Percentiles rank a stretch among this genome's conserved stretches.
Evolutionary conservation across 345 rosid species (phyloP).

Genomic region (Euphorbia pulcherrima): DNA sequence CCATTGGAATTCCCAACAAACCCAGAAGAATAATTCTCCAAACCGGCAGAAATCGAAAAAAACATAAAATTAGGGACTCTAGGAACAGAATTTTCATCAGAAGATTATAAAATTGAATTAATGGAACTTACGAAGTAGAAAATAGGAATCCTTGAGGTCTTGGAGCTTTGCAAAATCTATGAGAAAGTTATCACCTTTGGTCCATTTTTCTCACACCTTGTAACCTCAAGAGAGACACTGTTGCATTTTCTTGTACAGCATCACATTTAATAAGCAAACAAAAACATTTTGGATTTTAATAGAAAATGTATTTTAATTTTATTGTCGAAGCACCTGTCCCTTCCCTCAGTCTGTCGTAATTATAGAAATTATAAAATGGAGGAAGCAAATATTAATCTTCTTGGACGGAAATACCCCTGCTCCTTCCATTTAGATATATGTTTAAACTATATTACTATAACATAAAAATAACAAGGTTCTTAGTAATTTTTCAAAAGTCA

Average conservation of each 20-base stretch:
- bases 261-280: not conserved
- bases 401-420: not conserved
- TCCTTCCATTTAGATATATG: no score
- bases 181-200: slow-evolving; percentile 21
- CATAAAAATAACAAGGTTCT: no score
- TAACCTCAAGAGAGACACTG: slow-evolving; percentile 37
- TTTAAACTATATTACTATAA: no score
- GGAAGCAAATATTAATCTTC: slow-evolving; percentile 17
- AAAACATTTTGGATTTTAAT: not conserved
- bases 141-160: slow-evolving; percentile 14
- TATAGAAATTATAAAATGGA: not conserved
- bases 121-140: slow-evolving; percentile 22
- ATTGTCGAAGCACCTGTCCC: no score
- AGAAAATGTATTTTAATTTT: not conserved
- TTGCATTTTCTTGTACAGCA: slow-evolving; percentile 21
- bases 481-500: no score
- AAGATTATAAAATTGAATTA: not conserved
- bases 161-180: slow-evolving; percentile 4
- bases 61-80: not conserved
- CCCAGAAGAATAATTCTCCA: slow-evolving; percentile 8
- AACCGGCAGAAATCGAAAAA: not conserved
- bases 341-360: not conserved
- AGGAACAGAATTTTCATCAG: not conserved
- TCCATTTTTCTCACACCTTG: slow-evolving; percentile 22
- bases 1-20: slow-evolving; percentile 8